These are phyloP conservation scores for Hypoxylon sp. DNA, from an alignment of 2,329 filamentous ascomycete genomes.

Conservation along the genomic window DNA sequence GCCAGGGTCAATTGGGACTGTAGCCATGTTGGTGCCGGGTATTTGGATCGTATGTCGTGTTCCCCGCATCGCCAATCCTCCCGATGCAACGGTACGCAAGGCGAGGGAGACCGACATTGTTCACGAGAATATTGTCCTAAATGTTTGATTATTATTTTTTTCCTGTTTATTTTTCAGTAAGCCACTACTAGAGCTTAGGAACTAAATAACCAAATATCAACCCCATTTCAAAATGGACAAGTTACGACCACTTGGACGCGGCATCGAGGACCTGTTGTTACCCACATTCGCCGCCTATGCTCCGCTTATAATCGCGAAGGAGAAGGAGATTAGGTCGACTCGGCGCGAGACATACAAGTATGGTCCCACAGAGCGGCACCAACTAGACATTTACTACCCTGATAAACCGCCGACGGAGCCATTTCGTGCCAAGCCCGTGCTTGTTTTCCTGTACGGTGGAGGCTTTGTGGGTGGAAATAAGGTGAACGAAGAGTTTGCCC, in stretches of 20 bases:
- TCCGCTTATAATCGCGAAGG: slow-evolving; percentile 46
- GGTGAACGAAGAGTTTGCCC: slow-evolving; percentile 49
- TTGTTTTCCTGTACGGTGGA: slow-evolving; percentile 56
- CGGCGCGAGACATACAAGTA: slow-evolving; percentile 54
- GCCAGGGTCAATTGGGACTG: slow-evolving; percentile 24
- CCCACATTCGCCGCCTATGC: slow-evolving; percentile 51
- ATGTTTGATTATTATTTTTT: background rate
- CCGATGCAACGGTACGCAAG: slow-evolving; percentile 22
- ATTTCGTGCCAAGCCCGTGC: slow-evolving; percentile 46
- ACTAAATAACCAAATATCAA: background rate
- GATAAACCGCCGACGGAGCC: slow-evolving; percentile 25
- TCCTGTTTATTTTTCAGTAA: background rate
- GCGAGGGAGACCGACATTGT: slow-evolving; percentile 11
- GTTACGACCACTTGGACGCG: slow-evolving; percentile 40
- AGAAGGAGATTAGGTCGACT: slow-evolving; percentile 49
- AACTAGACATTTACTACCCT: slow-evolving; percentile 58
- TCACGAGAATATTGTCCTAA: background rate
- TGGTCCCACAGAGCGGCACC: slow-evolving; percentile 56
- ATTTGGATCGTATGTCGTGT: slow-evolving; percentile 24
- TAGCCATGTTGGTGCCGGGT: slow-evolving; percentile 20
- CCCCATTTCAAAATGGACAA: slow-evolving; percentile 43
- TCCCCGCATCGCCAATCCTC: slow-evolving; percentile 34
- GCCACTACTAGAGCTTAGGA: background rate
- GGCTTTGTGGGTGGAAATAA: slow-evolving; percentile 55
- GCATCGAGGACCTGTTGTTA: slow-evolving; percentile 42